Base-by-base conservation (phyloP, 2,329 filamentous ascomycete species). In the Colletotrichum cereale region DNA sequence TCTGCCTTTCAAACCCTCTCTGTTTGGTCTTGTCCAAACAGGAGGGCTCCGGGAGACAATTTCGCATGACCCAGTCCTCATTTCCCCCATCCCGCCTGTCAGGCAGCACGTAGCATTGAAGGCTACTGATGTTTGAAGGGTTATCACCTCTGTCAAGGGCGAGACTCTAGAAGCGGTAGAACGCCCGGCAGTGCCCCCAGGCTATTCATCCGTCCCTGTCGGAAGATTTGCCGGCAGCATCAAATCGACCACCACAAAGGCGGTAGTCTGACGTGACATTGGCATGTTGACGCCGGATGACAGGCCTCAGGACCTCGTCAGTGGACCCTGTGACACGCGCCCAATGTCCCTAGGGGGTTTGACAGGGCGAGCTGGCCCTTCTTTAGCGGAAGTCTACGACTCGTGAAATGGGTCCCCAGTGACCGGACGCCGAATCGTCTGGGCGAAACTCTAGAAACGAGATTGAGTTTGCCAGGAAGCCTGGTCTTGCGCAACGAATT, bases 391-490 rank as follows among this genome's bases (percentile, higher is more conserved):
- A 55, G 53, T 58, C 55, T 69, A 60, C 65, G 69, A 64, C 68
- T 72, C 52, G 53, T 72, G 69, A 64, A 60, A 58, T 68, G 65
- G 65, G 31, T 38, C 52, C 53, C 38, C 40, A 29, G 50, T 48
- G 65, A 16, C 53, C 40, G 8, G 11, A 47, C 48, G 67, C 56
- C 55, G 67, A 66, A 66, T 61, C 55, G 67, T 48, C 62, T 70
- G 38, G 67, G 62, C 67, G 31, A 50, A 48, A 56, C 47, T 56
- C 31, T 64, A 38, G 58, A 72, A 69, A 72, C 69, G 65, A 72
- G 69, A 72, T 72, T 72, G 65, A 72, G 65, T 72, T 72, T 72
- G 58, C 69, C n/a, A 69, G 58, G 65, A 68, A 57, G 36, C 52
- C 58, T 53, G 60, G 58, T 44, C 57, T 68, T 42, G 58, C 58